These are phyloP conservation scores for Diaporthe batatas DNA, from an alignment of 2,329 filamentous ascomycete genomes.

Conservation along the genomic window DNA sequence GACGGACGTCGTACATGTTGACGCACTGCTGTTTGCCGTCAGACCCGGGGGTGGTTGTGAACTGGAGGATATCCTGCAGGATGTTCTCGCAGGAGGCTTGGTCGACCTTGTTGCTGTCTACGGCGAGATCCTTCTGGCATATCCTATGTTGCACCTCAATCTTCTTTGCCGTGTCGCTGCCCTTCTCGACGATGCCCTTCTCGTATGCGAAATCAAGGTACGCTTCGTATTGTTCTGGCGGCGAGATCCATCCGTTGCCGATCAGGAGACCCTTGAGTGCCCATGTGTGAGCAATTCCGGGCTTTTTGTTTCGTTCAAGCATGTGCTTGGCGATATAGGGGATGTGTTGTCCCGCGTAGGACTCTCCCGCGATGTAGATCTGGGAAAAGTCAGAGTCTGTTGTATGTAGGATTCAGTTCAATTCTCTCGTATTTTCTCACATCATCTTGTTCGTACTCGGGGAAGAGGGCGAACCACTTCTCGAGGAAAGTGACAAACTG, in stretches of 20 bases:
- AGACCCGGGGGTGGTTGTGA: conserved; percentile 68
- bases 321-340: conserved; percentile 96
- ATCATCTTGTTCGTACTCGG: conserved; percentile 91
- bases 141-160: conserved; percentile 77
- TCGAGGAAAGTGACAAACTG: conserved; percentile 92
- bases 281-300: conserved; percentile 70
- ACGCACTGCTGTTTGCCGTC: conserved; percentile 72
- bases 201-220: conserved; percentile 88
- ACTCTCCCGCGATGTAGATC: conserved; percentile 96
- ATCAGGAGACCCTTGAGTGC: conserved; percentile 88
- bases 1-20: conserved; percentile 98
- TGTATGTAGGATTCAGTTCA: neutral
- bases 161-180: conserved; percentile 71
- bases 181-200: conserved; percentile 77
- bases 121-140: conserved; percentile 74
- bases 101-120: conserved; percentile 72
- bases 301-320: conserved; percentile 84
- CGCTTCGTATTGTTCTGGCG: conserved; percentile 87
- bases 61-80: conserved; percentile 77
- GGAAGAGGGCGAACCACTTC: conserved; percentile 91
- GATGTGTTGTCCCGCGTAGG: conserved; percentile 96
- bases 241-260: conserved; percentile 97
- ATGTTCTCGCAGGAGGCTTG: conserved; percentile 80
- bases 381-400: conserved; percentile 54
- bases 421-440: conserved; percentile 66